Conservation (phyloP, 177 flowering plant genomes). For the Vitis hybrid region DNA sequence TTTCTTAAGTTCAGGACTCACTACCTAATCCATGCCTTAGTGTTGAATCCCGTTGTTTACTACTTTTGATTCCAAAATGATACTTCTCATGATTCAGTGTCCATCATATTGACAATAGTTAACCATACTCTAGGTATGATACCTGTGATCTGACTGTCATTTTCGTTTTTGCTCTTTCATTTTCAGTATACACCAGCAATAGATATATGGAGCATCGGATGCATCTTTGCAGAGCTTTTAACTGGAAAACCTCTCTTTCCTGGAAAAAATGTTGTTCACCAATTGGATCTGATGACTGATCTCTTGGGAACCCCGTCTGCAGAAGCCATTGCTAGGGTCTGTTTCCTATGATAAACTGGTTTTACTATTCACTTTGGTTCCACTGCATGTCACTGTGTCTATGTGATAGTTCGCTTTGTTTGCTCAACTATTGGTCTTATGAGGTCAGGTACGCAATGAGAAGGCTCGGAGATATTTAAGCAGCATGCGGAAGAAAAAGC, state of each 20-base stretch:
- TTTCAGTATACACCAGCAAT: constrained; percentile 96
- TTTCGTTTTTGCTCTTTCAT: constrained; percentile 10
- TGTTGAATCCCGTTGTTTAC: no score
- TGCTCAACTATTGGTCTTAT: constrained; percentile 1
- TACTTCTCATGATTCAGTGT: no score
- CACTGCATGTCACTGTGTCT: background rate
- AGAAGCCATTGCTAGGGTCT: constrained; percentile 85
- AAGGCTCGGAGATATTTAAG: constrained; percentile 94
- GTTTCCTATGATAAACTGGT: constrained; percentile 19
- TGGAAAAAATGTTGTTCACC: constrained; percentile 97
- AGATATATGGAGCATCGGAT: constrained; percentile 97
- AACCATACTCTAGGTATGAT: background rate
- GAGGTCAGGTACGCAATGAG: constrained; percentile 82
- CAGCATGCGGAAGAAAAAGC: constrained; percentile 86
- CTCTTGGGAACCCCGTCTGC: constrained; percentile 85
- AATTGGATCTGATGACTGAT: constrained; percentile 93
- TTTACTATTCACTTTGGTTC: background rate
- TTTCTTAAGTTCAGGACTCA: no score
- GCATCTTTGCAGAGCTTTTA: constrained; percentile 89
- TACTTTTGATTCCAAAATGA: no score
- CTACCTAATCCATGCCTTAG: no score
- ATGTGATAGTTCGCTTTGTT: background rate
- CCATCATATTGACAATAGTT: no score
- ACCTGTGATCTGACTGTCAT: background rate
- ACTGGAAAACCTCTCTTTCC: constrained; percentile 98